Percentiles rank a stretch among this genome's conserved stretches.
Evolutionary conservation across 495 filamentous ascomycete genomes (phyloP).

Genomic region (Hypoxylon rickii): DNA sequence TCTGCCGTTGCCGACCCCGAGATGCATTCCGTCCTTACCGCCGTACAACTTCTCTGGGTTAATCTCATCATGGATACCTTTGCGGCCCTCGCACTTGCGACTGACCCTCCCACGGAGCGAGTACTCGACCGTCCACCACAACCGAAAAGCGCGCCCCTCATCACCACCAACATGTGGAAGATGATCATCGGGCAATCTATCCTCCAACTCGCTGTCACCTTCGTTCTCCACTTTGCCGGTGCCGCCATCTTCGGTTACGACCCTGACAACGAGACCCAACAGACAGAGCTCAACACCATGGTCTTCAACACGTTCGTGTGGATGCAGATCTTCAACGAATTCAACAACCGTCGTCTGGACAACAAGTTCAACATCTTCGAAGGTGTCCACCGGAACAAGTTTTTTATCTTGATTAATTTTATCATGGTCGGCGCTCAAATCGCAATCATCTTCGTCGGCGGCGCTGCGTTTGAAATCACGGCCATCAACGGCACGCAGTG

Average conservation of each 20-base stretch:
- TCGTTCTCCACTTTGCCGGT: conserved; percentile 79
- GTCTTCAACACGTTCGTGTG: conserved; percentile 93
- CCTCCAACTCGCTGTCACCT: conserved; percentile 79
- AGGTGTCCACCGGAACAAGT: conserved; percentile 74
- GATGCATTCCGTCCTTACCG: conserved; percentile 76
- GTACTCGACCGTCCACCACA: conserved; percentile 78
- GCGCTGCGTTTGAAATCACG: conserved; percentile 67
- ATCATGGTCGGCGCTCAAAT: conserved; percentile 85
- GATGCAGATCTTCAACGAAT: conserved; percentile 94
- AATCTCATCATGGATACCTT: conserved; percentile 97
- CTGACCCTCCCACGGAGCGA: conserved; percentile 72
- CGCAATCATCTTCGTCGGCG: conserved; percentile 78
- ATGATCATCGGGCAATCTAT: conserved; percentile 89
- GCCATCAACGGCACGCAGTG: conserved; percentile 69
- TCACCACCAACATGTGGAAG: conserved; percentile 87
- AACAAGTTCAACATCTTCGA: conserved; percentile 92
- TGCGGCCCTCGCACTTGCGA: conserved; percentile 88
- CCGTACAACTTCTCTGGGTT: conserved; percentile 88
- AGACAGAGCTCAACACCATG: conserved; percentile 64
- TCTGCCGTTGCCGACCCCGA: conserved; percentile 70
- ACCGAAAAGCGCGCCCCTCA: conserved; percentile 74
- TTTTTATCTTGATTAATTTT: conserved; percentile 80
- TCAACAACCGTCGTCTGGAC: conserved; percentile 72
- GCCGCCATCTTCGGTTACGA: conserved; percentile 63
- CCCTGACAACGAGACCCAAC: conserved; percentile 25